Evolutionary conservation across 108 stramenopile species (phyloP), one percentile per base, ranked within the genome.

Genomic region (Cyclostephanos invisitatus): DNA sequence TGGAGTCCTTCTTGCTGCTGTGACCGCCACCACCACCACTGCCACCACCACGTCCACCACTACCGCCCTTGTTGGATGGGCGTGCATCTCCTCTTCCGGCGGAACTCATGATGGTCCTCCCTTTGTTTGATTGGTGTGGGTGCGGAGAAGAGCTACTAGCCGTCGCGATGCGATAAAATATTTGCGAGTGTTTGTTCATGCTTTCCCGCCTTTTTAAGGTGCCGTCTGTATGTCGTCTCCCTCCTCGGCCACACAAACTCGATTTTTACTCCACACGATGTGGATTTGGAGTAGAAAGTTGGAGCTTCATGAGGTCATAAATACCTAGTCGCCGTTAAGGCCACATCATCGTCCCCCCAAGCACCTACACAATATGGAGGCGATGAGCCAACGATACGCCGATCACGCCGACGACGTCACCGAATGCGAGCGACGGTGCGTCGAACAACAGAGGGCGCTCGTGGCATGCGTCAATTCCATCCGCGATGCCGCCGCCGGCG

Each of bases 1-100:
- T 91, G 10, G 88, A 89, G 68, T 91, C 93, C 60, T 86, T 91
- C 62, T 86, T 85, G 12, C 85, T 84, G n/a, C 78, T 74, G 14
- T 73, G 68, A 18, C 81, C 67, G 25, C 58, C 72, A 38, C 77
- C 72, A n/a, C 80, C 75, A 21, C 64, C 61, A 5, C 72, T 18
- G n/a, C 68, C 5, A 3, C 72, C 73, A 60, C 73, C 73, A 38
- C 69, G 21, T 69, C 70, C 57, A 35, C 63, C 69, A 70, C 69
- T 59, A 15, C 64, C 73, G 27, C 59, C 60, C 15, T 50, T 51
- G 61, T 29, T 60, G 29, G 42, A 27, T 12, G 35, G 46, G 25
- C 47, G 62, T 27, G 37, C 56, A 42, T 40, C 28, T 29, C 29
- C 51, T 37, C 48, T 38, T 50, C 67, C 37, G 4, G 49, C 35